A percentile compares a stretch with the other conserved stretches of the same genome.
Conservation (phyloP, 2,329 filamentous ascomycete species). For the Diaporthe sp. region DNA sequence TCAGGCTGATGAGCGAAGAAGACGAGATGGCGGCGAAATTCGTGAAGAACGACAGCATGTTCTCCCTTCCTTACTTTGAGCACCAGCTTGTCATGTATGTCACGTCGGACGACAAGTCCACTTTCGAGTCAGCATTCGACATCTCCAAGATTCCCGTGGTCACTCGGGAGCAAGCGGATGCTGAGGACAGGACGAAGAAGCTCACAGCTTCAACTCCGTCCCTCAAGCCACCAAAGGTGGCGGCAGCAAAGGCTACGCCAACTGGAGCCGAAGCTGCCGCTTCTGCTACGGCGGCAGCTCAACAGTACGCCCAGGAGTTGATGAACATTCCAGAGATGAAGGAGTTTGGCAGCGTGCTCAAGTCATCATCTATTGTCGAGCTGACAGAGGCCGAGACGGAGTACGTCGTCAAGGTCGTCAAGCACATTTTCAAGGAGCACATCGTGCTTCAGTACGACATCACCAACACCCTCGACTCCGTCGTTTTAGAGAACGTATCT, state of each 20-base stretch:
- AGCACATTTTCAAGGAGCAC: slow-evolving; percentile 98
- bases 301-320: slow-evolving; percentile 90
- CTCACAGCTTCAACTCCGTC: slow-evolving; percentile 92
- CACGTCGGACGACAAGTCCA: slow-evolving; percentile 87
- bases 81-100: slow-evolving; percentile 98
- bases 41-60: slow-evolving; percentile 97
- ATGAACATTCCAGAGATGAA: slow-evolving; percentile 91
- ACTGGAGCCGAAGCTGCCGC: slow-evolving; percentile 80
- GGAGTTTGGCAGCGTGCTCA: slow-evolving; percentile 89
- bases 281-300: slow-evolving; percentile 80
- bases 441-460: slow-evolving; percentile 96
- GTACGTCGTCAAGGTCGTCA: slow-evolving; percentile 92
- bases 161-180: slow-evolving; percentile 93
- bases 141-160: slow-evolving; percentile 91
- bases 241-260: slow-evolving; percentile 76
- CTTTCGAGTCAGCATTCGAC: slow-evolving; percentile 89
- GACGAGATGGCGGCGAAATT: slow-evolving; percentile 88
- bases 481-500: slow-evolving; percentile 89
- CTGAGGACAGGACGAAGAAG: slow-evolving; percentile 97
- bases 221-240: slow-evolving; percentile 89
- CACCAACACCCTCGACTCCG: slow-evolving; percentile 95
- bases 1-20: slow-evolving; percentile 91
- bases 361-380: slow-evolving; percentile 87
- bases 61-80: slow-evolving; percentile 93
- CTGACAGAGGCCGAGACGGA: slow-evolving; percentile 97